Base-by-base conservation (phyloP, 2,329 filamentous ascomycete species). In the Aspergillus sp. region DNA sequence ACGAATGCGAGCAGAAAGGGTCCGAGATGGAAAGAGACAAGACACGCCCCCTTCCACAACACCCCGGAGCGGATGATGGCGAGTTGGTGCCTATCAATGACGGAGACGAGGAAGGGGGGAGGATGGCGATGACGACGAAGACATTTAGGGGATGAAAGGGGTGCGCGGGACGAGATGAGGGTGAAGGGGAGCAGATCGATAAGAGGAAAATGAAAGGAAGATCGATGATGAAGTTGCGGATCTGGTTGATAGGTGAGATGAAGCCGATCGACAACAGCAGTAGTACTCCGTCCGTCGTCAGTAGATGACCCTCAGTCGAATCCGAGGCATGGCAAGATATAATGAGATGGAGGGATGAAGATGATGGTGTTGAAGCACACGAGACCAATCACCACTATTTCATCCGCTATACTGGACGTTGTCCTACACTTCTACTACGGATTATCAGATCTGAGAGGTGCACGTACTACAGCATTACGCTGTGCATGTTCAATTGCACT, bases 31-130 rank as follows among this genome's bases (percentile, higher is more conserved):
- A 38, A 41, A 34, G 48, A 50, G 17, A 30, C 45, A 49, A 36
- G 39, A 53, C 30, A 44, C 50, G 50, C 55, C 58, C 57, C 60
- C 60, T 62, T 60, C 58, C 60, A 60, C 58, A 56, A 55, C 57
- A 52, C 52, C 49, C 44, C 45, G 39, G 49, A 6, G 11, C 26
- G 20, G 34, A 54, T 17, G 44, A 50, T 34, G 41, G 45, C 45
- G 26, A 53, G 48, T 34, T 47, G 30, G 39, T 45, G 39, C 44
- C 34, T 56, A 48, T 45, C 20, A 55, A 56, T 49, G 48, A 47
- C 43, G 48, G 50, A 51, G 56, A 48, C 4, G n/a, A 26, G 42
- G 38, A 47, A 17, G 48, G 32, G 49, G 48, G n/a, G 47, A 20
- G 24, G 50, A 30, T 11, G 45, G 38, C 24, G 38, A 41, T 24